Conservation (phyloP, 140 eudicot species). For the Senecio squalidus region DNA sequence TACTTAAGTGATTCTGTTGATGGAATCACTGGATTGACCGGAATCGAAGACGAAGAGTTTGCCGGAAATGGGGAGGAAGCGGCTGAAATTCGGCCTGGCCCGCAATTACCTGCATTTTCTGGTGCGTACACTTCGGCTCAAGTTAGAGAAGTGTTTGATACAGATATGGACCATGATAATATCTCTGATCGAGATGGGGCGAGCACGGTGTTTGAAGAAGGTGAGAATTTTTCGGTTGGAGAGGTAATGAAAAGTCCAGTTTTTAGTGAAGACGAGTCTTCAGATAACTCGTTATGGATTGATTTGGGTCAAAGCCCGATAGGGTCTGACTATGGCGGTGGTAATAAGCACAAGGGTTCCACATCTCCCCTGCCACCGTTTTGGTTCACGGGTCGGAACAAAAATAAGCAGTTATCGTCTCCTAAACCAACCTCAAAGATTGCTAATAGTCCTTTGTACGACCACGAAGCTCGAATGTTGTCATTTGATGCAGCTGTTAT, state of each 20-base stretch:
- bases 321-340: slow-evolving; percentile 55
- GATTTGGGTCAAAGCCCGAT: slow-evolving; percentile 94
- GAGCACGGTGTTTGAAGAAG: slow-evolving; percentile 85
- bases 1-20: slow-evolving; percentile 90
- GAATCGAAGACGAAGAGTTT: slow-evolving; percentile 54
- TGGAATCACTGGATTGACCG: slow-evolving; percentile 68
- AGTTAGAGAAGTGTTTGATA: slow-evolving; percentile 92
- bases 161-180: slow-evolving; percentile 89
- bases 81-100: slow-evolving; percentile 59
- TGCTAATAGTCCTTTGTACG: slow-evolving; percentile 54
- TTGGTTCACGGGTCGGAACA: slow-evolving; percentile 75
- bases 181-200: slow-evolving; percentile 84
- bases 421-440: slow-evolving; percentile 53
- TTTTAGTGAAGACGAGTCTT: slow-evolving; percentile 96
- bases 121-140: slow-evolving; percentile 97
- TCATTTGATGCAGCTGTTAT: slow-evolving; percentile 95
- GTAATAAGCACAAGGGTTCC: slow-evolving; percentile 31
- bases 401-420: slow-evolving; percentile 46
- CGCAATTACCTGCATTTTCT: slow-evolving; percentile 93
- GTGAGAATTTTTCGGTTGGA: slow-evolving; percentile 82
- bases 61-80: slow-evolving; percentile 49
- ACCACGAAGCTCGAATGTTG: slow-evolving; percentile 46
- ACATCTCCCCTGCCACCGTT: slow-evolving; percentile 78
- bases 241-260: slow-evolving; percentile 98
- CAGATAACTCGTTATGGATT: slow-evolving; percentile 95